Evolutionary conservation across 257 asterid species (phyloP), one percentile per base, ranked within the genome.

Genomic region (Salvia splendens): DNA sequence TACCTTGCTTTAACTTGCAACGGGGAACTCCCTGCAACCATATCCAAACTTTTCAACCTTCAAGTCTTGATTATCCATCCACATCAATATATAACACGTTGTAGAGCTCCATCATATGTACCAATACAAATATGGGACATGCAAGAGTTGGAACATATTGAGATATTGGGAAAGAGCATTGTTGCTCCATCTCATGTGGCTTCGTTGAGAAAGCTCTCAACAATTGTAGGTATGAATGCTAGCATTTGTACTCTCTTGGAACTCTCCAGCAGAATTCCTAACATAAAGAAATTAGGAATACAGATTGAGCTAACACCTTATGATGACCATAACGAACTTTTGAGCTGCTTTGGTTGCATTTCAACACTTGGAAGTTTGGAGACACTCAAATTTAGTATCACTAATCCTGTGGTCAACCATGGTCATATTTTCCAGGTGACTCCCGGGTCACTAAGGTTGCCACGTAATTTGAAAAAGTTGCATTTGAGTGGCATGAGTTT

Each of bases 11-110:
- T 58, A 0, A 58, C 46, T 58, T 58, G 46, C 7, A 36, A 58
- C 2, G 47, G 47, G 36, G 2, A n/a, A 2, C n/a, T 58, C 48
- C 63, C 64, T 58, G 0, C 48, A 14, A 35, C 64, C n/a, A 58
- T 36, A 58, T 58, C 64, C 64, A 58, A 58, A 58, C 64, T 58
- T 9, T 36, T 16, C 48, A 58, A 58, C 30, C 64, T 58, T 15
- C 30, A 15, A 5, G 17, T 14, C 64, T 36, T 12, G 1, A 35
- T 11, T 6, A 28, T 57, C 45, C 45, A 4, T 57, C 45, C 3
- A 10, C 8, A 8, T 47, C 64, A 3, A 8, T 14, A 57, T 57
- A 20, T 9, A 57, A 47, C 64, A 57, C n/a, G n/a, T 57, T 35
- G 1, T 57, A n/a, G 14, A 28, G 45, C 28, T 57, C 45, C 45